Evolutionary conservation across 176 grass and related monocot species (phyloP).

Genomic region (Paspalum vaginatum): DNA sequence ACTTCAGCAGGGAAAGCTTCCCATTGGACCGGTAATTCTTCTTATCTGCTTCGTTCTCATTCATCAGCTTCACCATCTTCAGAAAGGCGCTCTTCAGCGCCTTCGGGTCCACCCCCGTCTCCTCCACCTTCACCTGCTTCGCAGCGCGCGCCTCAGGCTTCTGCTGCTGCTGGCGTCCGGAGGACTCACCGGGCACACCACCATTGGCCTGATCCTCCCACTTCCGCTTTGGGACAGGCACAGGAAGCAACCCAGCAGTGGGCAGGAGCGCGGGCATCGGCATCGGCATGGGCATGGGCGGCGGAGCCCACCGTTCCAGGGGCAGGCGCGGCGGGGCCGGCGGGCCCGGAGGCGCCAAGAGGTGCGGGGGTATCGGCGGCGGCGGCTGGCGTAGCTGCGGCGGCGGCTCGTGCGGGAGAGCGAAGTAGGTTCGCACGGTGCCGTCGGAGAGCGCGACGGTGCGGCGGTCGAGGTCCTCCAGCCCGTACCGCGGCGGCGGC

Average conservation of each 20-base stretch:
- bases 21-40: conserved; percentile 76
- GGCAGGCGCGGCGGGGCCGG: neutral
- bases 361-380: conserved; percentile 21
- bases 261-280: neutral
- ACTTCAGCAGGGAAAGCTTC: conserved; percentile 64
- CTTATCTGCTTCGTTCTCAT: conserved; percentile 58
- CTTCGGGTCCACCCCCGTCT: conserved; percentile 46
- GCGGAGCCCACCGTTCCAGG: conserved; percentile 27
- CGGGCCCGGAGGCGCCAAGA: conserved; percentile 28
- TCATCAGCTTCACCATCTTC: conserved; percentile 76
- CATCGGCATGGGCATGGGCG: neutral
- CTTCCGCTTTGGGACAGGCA: conserved; percentile 41
- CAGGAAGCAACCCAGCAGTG: conserved; percentile 1
- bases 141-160: conserved; percentile 30
- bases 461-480: conserved; percentile 49
- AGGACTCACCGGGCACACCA: neutral
- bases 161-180: conserved; percentile 30
- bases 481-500: conserved; percentile 55
- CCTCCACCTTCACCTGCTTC: conserved; percentile 54
- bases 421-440: conserved; percentile 85
- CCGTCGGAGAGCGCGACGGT: conserved; percentile 76
- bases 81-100: conserved; percentile 77
- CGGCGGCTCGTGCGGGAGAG: conserved; percentile 70
- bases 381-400: conserved; percentile 46
- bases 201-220: conserved; percentile 58